Percentiles rank a stretch among this genome's conserved stretches.
These are phyloP conservation scores for Striga hermonthica DNA, from an alignment of 305 asterid species.

Conservation along the genomic window DNA sequence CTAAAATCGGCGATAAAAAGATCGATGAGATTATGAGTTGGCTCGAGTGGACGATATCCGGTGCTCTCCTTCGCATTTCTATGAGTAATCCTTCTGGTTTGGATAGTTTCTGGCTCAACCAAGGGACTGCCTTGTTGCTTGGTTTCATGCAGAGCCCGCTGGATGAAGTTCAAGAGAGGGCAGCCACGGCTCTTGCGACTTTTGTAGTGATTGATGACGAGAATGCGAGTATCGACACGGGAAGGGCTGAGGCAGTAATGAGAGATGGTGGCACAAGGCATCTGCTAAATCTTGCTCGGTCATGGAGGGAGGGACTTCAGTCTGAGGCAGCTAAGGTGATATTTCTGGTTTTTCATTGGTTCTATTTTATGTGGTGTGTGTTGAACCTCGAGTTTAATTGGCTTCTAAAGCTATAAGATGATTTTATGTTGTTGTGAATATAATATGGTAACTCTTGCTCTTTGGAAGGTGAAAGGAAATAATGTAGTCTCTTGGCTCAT, in stretches of 20 bases:
- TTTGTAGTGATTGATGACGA: constrained; percentile 77
- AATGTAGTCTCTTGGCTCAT: not conserved
- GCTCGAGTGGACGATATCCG: constrained; percentile 70
- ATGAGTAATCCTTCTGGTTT: constrained; percentile 68
- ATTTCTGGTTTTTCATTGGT: not conserved
- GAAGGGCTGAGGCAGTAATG: constrained; percentile 77
- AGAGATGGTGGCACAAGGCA: constrained; percentile 60
- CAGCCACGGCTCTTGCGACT: constrained; percentile 74
- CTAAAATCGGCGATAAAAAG: constrained; percentile 39
- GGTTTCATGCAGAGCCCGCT: constrained; percentile 60
- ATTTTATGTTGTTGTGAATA: not conserved
- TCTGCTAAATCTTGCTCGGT: constrained; percentile 58
- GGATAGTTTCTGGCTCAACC: constrained; percentile 73
- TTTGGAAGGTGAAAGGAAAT: not conserved
- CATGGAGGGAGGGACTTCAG: constrained; percentile 78
- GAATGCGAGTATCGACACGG: constrained; percentile 62
- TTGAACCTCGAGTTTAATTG: constrained; percentile 2
- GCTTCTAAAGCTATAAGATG: constrained; percentile 13
- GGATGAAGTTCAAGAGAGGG: constrained; percentile 80
- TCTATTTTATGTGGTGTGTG: too few relatives aligned
- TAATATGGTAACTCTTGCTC: constrained; percentile 11
- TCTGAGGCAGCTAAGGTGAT: constrained; percentile 75
- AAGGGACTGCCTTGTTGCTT: constrained; percentile 62
- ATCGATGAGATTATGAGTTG: constrained; percentile 55
- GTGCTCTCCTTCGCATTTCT: constrained; percentile 72